Conservation (phyloP, 108 stramenopile species). For the Nitzschia putrida region DNA sequence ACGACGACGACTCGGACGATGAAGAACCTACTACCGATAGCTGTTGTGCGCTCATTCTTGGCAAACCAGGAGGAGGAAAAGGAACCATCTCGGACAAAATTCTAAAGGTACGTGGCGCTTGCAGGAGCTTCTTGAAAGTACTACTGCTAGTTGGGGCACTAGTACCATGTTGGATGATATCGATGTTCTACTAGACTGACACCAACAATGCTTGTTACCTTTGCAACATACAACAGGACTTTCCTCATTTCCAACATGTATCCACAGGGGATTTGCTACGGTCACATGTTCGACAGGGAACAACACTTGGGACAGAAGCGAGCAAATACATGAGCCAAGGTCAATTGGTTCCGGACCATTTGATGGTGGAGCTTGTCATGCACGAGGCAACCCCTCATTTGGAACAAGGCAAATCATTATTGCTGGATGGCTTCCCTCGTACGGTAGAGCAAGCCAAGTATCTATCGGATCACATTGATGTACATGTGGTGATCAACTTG, state of each 20-base stretch:
- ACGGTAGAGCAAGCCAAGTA: conserved; percentile 92
- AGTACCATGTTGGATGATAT: conserved; percentile 5
- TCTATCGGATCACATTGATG: conserved; percentile 76
- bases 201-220: not conserved
- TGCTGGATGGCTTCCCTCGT: conserved; percentile 96
- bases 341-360: conserved; percentile 84
- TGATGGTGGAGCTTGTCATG: conserved; percentile 91
- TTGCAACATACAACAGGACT: conserved; percentile 44
- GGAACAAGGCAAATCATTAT: conserved; percentile 66
- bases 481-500: conserved; percentile 92
- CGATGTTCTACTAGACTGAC: too few relatives aligned
- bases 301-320: conserved; percentile 83
- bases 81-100: conserved; percentile 95
- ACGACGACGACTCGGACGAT: not conserved
- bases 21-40: not conserved
- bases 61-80: conserved; percentile 96
- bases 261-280: conserved; percentile 96
- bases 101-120: conserved; percentile 52
- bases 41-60: conserved; percentile 75
- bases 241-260: conserved; percentile 87
- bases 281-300: conserved; percentile 80
- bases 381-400: conserved; percentile 64
- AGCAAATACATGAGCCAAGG: conserved; percentile 89
- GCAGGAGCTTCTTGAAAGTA: not conserved
- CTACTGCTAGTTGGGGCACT: not conserved